Percentiles rank a stretch among this genome's conserved stretches.
Evolutionary conservation across 306 rosid genomes (phyloP).

Genomic region (Cicer chorassanicum): DNA sequence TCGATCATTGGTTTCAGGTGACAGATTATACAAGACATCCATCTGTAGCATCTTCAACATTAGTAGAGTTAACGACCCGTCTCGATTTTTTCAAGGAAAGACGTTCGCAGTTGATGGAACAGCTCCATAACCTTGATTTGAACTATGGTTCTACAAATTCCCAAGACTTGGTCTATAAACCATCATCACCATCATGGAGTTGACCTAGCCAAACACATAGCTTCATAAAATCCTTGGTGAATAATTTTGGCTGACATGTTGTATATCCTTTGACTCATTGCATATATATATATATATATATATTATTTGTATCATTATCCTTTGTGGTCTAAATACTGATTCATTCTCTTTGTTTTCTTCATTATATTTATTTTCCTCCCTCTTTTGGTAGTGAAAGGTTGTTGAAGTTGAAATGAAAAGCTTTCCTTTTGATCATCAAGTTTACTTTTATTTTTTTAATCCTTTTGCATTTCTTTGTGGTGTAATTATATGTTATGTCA

Average conservation of each 20-base stretch:
- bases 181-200: constrained; percentile 86
- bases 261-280: constrained; percentile 70
- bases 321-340: constrained; percentile 49
- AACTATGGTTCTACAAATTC: constrained; percentile 80
- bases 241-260: constrained; percentile 54
- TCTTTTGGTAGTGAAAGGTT: constrained; percentile 52
- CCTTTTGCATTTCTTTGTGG: constrained; percentile 40
- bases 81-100: constrained; percentile 99
- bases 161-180: constrained; percentile 78
- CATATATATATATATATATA: constrained; percentile 46
- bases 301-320: constrained; percentile 45
- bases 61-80: constrained; percentile 92
- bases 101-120: constrained; percentile 97
- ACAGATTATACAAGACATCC: constrained; percentile 78
- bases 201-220: constrained; percentile 55
- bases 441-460: background rate
- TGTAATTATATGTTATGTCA: constrained; percentile 55
- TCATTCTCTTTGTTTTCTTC: constrained; percentile 40
- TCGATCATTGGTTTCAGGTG: constrained; percentile 55
- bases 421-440: constrained; percentile 42
- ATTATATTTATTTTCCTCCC: constrained; percentile 19
- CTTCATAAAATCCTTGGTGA: constrained; percentile 52
- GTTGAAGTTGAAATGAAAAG: constrained; percentile 55
- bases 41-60: constrained; percentile 80
- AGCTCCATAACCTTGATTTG: constrained; percentile 96